Conservation (phyloP, 768 basidiomycete genomes). For the Lactarius hengduanensis region DNA sequence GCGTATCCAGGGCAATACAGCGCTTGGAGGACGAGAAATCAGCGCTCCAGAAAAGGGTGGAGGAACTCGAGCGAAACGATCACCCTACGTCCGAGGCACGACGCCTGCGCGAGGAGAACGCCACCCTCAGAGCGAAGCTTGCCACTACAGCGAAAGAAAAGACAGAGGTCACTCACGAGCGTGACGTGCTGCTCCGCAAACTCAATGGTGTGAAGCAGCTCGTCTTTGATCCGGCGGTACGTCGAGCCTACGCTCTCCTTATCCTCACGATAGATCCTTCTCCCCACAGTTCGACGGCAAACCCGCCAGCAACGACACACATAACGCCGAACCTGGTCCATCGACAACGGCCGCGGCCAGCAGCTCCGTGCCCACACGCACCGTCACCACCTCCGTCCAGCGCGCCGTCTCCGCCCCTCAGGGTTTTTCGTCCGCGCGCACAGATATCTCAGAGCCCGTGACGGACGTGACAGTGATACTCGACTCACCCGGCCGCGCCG, state of each 20-base stretch:
- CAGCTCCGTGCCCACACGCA: background rate
- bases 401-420: background rate
- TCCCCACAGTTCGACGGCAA: background rate
- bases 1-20: constrained; percentile 29
- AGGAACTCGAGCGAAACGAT: constrained; percentile 40
- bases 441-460: constrained; percentile 13
- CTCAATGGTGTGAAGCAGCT: constrained; percentile 21
- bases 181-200: constrained; percentile 19
- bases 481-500: constrained; percentile 15
- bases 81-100: constrained; percentile 25
- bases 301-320: background rate
- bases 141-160: constrained; percentile 15
- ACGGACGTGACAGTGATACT: constrained; percentile 18
- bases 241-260: background rate
- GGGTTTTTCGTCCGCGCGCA: background rate
- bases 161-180: constrained; percentile 16
- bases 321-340: constrained; percentile 1
- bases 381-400: background rate
- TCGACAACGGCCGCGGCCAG: background rate
- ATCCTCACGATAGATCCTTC: background rate
- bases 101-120: constrained; percentile 27
- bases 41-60: constrained; percentile 34
- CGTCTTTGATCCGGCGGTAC: constrained; percentile 7
- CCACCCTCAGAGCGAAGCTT: constrained; percentile 13
- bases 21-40: constrained; percentile 32